Conservation (phyloP, 1,284 basidiomycete genomes). For the Ceratobasidium sp. region DNA sequence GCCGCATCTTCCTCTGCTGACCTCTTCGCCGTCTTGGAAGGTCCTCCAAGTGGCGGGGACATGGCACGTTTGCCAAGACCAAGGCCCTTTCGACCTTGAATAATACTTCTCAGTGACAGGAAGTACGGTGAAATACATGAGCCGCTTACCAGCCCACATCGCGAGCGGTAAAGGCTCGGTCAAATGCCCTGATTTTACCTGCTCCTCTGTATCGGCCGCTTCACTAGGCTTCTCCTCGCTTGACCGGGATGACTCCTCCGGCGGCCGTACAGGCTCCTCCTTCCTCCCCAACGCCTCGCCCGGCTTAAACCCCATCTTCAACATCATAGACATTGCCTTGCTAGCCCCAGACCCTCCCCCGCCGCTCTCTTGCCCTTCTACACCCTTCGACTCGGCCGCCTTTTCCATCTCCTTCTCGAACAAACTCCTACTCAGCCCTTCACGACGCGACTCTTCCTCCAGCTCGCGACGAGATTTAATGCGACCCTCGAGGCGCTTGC, state of each 20-base stretch:
- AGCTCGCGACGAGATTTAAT: conserved; percentile 65
- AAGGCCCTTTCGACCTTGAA: conserved; percentile 79
- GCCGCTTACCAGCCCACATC: conserved; percentile 78
- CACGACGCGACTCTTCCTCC: conserved; percentile 80
- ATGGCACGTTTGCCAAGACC: conserved; percentile 73
- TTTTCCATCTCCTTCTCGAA: conserved; percentile 81
- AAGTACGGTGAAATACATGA: background rate
- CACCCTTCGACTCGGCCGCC: conserved; percentile 59
- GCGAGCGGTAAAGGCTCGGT: conserved; percentile 75
- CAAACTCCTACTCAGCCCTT: conserved; percentile 80
- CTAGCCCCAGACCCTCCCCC: conserved; percentile 64
- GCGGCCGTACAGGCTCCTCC: conserved; percentile 21
- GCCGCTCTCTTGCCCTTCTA: conserved; percentile 16
- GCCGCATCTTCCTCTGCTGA: conserved; percentile 65
- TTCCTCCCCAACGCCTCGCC: conserved; percentile 77
- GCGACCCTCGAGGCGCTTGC: conserved; percentile 75
- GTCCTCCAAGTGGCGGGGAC: conserved; percentile 55
- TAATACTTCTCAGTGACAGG: background rate
- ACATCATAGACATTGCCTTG: conserved; percentile 87
- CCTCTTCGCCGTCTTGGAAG: conserved; percentile 81
- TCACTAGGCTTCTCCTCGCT: conserved; percentile 28
- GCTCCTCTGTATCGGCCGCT: conserved; percentile 50
- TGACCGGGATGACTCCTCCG: conserved; percentile 3
- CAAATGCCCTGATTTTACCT: conserved; percentile 59
- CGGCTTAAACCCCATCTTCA: conserved; percentile 89